A percentile compares a stretch with the other conserved stretches of the same genome.
These are phyloP conservation scores for Meredithiella fracta DNA, from an alignment of 2,329 filamentous ascomycete species.

Conservation along the genomic window DNA sequence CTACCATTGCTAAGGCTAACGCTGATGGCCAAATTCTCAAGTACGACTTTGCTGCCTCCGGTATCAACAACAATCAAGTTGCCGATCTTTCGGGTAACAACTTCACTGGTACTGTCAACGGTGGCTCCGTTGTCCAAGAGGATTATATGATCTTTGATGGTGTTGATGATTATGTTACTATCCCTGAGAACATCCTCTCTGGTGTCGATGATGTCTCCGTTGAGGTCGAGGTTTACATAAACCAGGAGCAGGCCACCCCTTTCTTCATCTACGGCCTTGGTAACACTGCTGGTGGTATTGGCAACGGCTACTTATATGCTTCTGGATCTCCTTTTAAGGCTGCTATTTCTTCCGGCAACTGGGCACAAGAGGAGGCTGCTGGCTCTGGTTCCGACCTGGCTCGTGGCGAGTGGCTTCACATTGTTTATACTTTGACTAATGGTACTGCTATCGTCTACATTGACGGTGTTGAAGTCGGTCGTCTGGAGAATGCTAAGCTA, in stretches of 20 bases:
- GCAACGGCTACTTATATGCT: slow-evolving; percentile 18
- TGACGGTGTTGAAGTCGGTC: slow-evolving; percentile 20
- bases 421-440: slow-evolving; percentile 16
- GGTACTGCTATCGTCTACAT: slow-evolving; percentile 20
- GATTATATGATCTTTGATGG: slow-evolving; percentile 17
- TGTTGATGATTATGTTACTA: slow-evolving; percentile 17
- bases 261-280: slow-evolving; percentile 19
- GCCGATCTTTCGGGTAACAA: slow-evolving; percentile 17
- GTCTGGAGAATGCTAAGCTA: slow-evolving; percentile 3
- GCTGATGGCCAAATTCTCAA: slow-evolving; percentile 16
- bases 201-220: slow-evolving; percentile 16
- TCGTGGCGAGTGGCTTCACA: slow-evolving; percentile 15
- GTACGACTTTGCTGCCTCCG: slow-evolving; percentile 16
- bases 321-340: slow-evolving; percentile 17
- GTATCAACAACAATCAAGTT: slow-evolving; percentile 12
- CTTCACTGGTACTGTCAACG: slow-evolving; percentile 16
- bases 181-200: slow-evolving; percentile 17
- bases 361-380: slow-evolving; percentile 15
- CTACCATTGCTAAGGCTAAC: slow-evolving; percentile 10
- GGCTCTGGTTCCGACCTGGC: slow-evolving; percentile 15
- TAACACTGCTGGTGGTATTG: slow-evolving; percentile 16
- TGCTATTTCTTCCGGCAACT: slow-evolving; percentile 16
- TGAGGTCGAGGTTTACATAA: slow-evolving; percentile 16
- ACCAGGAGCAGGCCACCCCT: slow-evolving; percentile 15
- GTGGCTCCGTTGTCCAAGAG: slow-evolving; percentile 14